Evolutionary conservation across 1,139 yeast species (phyloP), one percentile per base, ranked within the genome.

Genomic region (Petasospora fabianii): DNA sequence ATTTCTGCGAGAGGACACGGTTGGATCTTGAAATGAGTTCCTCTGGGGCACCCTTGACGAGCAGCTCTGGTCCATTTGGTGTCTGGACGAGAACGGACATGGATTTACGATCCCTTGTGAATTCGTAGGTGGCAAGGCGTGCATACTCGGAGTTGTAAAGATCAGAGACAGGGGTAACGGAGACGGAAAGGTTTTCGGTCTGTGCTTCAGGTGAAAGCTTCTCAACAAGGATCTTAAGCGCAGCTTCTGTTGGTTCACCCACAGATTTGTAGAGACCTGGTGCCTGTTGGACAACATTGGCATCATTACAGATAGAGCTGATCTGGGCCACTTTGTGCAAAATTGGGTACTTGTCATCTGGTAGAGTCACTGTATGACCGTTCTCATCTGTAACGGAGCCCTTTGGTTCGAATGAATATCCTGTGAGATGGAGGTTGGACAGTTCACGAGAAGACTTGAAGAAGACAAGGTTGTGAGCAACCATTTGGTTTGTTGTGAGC

Each of bases 181-280:
- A 30, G 4, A 22, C 13, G 2, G 37, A 17, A 13, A n/a, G n/a
- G 27, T 11, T 18, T 16, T 47, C 47, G 2, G 27, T 16, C 30
- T 44, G 47, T 2, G 66, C 65, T 21, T 66, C 64, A 32, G 58
- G 61, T 7, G 69, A 60, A 9, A 69, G 61, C 40, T 65, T 69
- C 30, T 69, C 70, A 29, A 65, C 59, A 14, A 84, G 78, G 1
- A 84, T 85, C 54, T 83, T 84, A 44, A 84, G 76, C 12, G 94
- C 90, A 53, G 83, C 77, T 60, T 84, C 95, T 3, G 95, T 84
- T 20, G 95, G 88, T 58, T 84, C 95, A 40, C 94, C 95, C 54
- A 52, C 47, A n/a, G 49, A 44, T 32, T 47, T 51, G 39, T 28
- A 52, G n/a, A 36, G 46, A 10, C 44, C 47, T 6, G 36, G 41